Conservation (phyloP, 192 early-diverging fungal species). For the Ramicandelaber brevisporus region DNA sequence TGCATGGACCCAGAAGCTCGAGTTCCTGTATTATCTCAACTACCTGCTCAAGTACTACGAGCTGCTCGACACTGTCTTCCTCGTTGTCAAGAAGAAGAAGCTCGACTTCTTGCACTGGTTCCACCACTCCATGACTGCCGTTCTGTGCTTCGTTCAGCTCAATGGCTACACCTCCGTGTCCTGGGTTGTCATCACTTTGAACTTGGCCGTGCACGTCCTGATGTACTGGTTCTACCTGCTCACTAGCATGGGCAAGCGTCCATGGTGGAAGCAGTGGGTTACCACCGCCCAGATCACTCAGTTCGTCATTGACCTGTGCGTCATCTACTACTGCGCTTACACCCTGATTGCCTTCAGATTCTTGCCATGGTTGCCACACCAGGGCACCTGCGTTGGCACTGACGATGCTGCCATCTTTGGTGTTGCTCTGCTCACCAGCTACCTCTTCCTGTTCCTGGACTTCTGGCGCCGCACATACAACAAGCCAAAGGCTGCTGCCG, state of each 20-base stretch:
- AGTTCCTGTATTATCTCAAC: constrained; percentile 73
- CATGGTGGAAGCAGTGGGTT: constrained; percentile 87
- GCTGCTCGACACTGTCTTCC: constrained; percentile 67
- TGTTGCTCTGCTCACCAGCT: constrained; percentile 46
- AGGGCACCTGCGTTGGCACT: constrained; percentile 44
- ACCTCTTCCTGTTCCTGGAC: constrained; percentile 73
- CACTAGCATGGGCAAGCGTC: constrained; percentile 40
- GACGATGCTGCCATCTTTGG: constrained; percentile 62
- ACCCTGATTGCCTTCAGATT: constrained; percentile 47
- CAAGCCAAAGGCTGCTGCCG: constrained; percentile 18
- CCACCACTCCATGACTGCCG: constrained; percentile 78
- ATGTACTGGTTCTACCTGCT: constrained; percentile 86
- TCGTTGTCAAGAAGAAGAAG: constrained; percentile 59
- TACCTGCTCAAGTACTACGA: constrained; percentile 84
- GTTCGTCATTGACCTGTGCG: constrained; percentile 64
- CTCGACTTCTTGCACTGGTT: constrained; percentile 80
- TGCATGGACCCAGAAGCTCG: constrained; percentile 53
- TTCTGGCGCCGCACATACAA: constrained; percentile 69
- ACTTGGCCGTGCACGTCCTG: constrained; percentile 68
- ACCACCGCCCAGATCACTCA: constrained; percentile 77
- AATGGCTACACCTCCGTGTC: constrained; percentile 38
- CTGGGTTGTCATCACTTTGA: constrained; percentile 34
- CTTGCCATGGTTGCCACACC: constrained; percentile 26
- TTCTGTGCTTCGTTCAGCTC: constrained; percentile 64
- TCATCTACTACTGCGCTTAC: constrained; percentile 74